Percentiles rank a stretch among this genome's conserved stretches.
These are phyloP conservation scores for Gynochthodes officinalis DNA, from an alignment of 257 asterid species.

Conservation along the genomic window DNA sequence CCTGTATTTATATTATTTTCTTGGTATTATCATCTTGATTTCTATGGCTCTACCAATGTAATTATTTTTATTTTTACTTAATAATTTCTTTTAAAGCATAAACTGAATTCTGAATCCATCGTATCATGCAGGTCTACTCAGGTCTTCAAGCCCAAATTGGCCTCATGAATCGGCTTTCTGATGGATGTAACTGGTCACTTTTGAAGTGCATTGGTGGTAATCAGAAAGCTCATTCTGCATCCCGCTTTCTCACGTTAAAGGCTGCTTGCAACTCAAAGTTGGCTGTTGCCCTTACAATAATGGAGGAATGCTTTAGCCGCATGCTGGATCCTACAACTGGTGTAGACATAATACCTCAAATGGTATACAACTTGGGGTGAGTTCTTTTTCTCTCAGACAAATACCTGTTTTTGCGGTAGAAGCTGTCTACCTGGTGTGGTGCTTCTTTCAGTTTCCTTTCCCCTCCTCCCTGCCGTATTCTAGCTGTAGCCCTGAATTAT, in stretches of 20 bases:
- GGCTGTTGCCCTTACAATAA: slow-evolving; percentile 88
- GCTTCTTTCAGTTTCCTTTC: background rate
- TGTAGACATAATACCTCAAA: slow-evolving; percentile 91
- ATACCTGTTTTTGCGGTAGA: background rate
- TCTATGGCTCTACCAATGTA: background rate
- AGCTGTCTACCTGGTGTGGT: slow-evolving; percentile 8
- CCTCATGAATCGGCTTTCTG: slow-evolving; percentile 47
- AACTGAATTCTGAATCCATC: background rate
- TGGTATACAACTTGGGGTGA: slow-evolving; percentile 88
- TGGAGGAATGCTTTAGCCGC: slow-evolving; percentile 93
- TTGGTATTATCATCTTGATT: background rate
- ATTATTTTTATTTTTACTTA: background rate
- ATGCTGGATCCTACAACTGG: slow-evolving; percentile 90
- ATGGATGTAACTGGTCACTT: slow-evolving; percentile 71
- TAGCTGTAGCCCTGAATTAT: background rate
- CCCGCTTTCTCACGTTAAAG: slow-evolving; percentile 49
- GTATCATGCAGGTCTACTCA: slow-evolving; percentile 51
- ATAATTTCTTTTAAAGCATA: background rate
- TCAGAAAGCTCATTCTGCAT: slow-evolving; percentile 56
- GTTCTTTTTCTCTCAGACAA: slow-evolving; percentile 25
- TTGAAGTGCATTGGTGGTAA: slow-evolving; percentile 77
- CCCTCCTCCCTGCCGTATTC: background rate
- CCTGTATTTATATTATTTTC: no score
- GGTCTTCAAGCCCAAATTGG: slow-evolving; percentile 76
- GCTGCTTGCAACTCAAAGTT: slow-evolving; percentile 93